Evolutionary conservation across 768 basidiomycete species (phyloP).

Genomic region (Russula sp.): DNA sequence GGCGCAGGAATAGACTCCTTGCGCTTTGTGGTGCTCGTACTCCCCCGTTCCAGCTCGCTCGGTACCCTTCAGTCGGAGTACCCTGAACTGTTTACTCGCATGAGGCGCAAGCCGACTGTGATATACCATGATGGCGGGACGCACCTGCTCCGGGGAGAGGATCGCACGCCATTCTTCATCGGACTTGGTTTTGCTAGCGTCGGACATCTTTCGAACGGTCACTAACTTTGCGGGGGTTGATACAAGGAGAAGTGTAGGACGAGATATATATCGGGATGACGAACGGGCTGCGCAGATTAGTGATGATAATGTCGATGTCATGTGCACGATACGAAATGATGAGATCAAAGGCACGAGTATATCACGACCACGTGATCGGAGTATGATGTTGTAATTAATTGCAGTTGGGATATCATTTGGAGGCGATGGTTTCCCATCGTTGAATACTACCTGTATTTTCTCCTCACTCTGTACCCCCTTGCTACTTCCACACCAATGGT

Average conservation of each 20-base stretch:
- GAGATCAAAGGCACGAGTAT: too few relatives aligned
- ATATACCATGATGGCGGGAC: constrained; percentile 18
- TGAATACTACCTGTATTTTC: too few relatives aligned
- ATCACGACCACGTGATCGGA: neutral
- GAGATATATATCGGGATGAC: neutral
- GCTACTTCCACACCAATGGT: neutral
- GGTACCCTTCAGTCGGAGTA: constrained; percentile 83
- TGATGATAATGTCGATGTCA: neutral
- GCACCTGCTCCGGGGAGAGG: constrained; percentile 74
- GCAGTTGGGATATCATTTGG: too few relatives aligned
- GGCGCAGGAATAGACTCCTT: constrained; percentile 72
- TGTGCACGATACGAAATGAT: neutral
- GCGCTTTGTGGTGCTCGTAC: constrained; percentile 59
- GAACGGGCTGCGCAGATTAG: neutral
- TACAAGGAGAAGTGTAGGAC: neutral
- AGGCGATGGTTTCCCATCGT: too few relatives aligned
- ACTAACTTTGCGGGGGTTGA: neutral
- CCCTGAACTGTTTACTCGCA: constrained; percentile 53
- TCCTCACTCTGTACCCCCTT: neutral
- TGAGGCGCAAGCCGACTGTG: neutral
- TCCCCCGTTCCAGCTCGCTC: constrained; percentile 71
- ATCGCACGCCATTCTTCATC: constrained; percentile 82
- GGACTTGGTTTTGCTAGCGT: constrained; percentile 36
- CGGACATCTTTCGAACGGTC: constrained; percentile 23
- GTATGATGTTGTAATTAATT: too few relatives aligned